Percentiles rank a stretch among this genome's conserved stretches.
phyloP scores from a whole-genome alignment of 768 basidiomycete species.

The Amanita pseudoporphyria region DNA sequence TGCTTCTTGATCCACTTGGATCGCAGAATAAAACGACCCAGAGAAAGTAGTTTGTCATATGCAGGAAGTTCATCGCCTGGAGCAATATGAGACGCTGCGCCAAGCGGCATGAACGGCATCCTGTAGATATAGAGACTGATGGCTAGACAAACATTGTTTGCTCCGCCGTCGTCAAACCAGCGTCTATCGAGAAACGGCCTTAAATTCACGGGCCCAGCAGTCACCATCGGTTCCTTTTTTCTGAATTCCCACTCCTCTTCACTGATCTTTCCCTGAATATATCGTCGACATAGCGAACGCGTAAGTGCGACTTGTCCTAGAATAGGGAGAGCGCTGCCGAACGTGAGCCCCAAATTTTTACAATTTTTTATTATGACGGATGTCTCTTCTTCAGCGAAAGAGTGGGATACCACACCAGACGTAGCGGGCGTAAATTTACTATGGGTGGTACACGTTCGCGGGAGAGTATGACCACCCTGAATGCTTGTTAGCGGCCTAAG shows the following conservation, averaged over 20 bases:
- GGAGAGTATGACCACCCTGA: slow-evolving; percentile 41
- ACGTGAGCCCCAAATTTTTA: slow-evolving; percentile 26
- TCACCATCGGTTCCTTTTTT: slow-evolving; percentile 29
- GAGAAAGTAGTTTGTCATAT: slow-evolving; percentile 26
- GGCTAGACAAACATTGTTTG: slow-evolving; percentile 23
- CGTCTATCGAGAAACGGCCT: slow-evolving; percentile 31
- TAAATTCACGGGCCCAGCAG: slow-evolving; percentile 31
- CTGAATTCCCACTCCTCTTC: slow-evolving; percentile 36
- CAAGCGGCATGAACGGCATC: slow-evolving; percentile 34
- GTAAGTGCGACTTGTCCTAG: slow-evolving; percentile 35
- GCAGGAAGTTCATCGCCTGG: slow-evolving; percentile 24
- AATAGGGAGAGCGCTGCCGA: slow-evolving; percentile 32
- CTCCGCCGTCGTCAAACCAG: slow-evolving; percentile 33
- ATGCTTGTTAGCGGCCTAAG: background rate
- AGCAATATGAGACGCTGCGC: slow-evolving; percentile 14
- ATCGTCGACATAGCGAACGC: slow-evolving; percentile 32
- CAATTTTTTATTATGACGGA: slow-evolving; percentile 20
- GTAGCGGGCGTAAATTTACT: slow-evolving; percentile 20
- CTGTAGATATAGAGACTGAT: slow-evolving; percentile 26
- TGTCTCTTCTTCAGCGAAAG: slow-evolving; percentile 18
- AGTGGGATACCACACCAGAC: slow-evolving; percentile 12
- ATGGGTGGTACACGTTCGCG: slow-evolving; percentile 20
- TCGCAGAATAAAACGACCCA: slow-evolving; percentile 29
- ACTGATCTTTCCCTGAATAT: slow-evolving; percentile 28
- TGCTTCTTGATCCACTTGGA: slow-evolving; percentile 22